These are phyloP conservation scores for Lagenidium sp. DNA, from an alignment of 352 stramenopile species.

Conservation along the genomic window DNA sequence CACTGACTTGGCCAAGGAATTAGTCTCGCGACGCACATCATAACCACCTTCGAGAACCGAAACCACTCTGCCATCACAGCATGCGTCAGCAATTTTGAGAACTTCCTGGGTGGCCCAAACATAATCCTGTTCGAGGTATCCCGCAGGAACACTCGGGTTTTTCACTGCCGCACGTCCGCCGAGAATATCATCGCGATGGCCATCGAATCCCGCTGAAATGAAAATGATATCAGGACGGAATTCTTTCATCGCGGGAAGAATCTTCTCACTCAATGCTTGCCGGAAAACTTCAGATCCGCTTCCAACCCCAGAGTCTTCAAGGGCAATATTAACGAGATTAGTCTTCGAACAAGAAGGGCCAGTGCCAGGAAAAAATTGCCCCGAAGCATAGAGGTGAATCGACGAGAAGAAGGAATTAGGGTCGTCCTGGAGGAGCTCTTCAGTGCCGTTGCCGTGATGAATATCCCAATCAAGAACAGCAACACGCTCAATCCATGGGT, in stretches of 20 bases:
- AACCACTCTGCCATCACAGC: constrained; percentile 71
- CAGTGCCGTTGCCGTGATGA: constrained; percentile 98
- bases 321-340: constrained; percentile 71
- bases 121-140: constrained; percentile 79
- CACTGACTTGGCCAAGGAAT: constrained; percentile 75
- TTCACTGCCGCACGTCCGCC: constrained; percentile 71
- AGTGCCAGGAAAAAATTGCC: constrained; percentile 73
- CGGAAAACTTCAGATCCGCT: constrained; percentile 65
- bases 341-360: constrained; percentile 45
- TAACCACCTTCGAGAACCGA: constrained; percentile 86
- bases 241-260: constrained; percentile 64
- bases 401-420: constrained; percentile 79
- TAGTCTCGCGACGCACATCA: constrained; percentile 72
- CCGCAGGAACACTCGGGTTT: constrained; percentile 61
- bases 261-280: constrained; percentile 35
- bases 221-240: constrained; percentile 83
- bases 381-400: constrained; percentile 69
- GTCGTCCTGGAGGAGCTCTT: constrained; percentile 82
- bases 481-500: constrained; percentile 87
- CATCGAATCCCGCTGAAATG: constrained; percentile 85
- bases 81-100: constrained; percentile 61
- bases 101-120: constrained; percentile 74
- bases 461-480: constrained; percentile 99
- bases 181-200: constrained; percentile 78
- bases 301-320: constrained; percentile 57